These are phyloP conservation scores for Lactarius sp. DNA, from an alignment of 768 basidiomycete genomes.

Conservation along the genomic window DNA sequence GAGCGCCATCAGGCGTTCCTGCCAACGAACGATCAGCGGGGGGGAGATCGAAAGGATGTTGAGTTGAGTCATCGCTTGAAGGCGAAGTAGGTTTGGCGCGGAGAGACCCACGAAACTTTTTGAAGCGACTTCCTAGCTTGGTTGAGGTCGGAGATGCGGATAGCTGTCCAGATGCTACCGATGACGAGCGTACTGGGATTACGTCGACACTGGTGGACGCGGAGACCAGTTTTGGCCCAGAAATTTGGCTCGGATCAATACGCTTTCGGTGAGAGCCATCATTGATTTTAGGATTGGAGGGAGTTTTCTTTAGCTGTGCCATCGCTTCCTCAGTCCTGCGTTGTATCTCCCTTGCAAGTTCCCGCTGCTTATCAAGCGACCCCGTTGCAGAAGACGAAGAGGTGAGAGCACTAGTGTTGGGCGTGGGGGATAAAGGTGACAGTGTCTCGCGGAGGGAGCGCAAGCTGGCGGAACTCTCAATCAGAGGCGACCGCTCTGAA, in stretches of 20 bases:
- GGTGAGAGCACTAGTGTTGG: background rate
- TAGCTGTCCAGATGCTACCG: constrained; percentile 26
- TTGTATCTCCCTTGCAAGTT: constrained; percentile 23
- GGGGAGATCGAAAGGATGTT: constrained; percentile 42
- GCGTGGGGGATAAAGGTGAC: constrained; percentile 32
- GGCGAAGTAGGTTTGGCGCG: constrained; percentile 46
- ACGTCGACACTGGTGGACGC: constrained; percentile 38
- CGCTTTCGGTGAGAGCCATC: constrained; percentile 31
- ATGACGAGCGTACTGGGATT: constrained; percentile 30
- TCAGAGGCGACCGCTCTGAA: constrained; percentile 49
- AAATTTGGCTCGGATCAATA: constrained; percentile 38
- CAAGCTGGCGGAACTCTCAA: constrained; percentile 38
- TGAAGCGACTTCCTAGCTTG: constrained; percentile 70
- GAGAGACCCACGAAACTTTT: constrained; percentile 63
- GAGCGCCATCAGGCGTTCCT: constrained; percentile 35
- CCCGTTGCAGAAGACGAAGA: constrained; percentile 4
- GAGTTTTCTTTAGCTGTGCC: constrained; percentile 39
- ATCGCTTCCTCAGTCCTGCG: constrained; percentile 33
- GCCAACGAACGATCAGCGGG: constrained; percentile 33
- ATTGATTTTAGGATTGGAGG: constrained; percentile 34
- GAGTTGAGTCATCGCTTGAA: constrained; percentile 48
- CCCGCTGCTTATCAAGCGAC: constrained; percentile 16
- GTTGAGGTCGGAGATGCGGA: constrained; percentile 31
- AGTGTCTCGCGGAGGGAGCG: constrained; percentile 41
- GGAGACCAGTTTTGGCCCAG: constrained; percentile 38